These are phyloP conservation scores for Sherardia arvensis DNA, from an alignment of 257 asterid genomes.

Conservation along the genomic window DNA sequence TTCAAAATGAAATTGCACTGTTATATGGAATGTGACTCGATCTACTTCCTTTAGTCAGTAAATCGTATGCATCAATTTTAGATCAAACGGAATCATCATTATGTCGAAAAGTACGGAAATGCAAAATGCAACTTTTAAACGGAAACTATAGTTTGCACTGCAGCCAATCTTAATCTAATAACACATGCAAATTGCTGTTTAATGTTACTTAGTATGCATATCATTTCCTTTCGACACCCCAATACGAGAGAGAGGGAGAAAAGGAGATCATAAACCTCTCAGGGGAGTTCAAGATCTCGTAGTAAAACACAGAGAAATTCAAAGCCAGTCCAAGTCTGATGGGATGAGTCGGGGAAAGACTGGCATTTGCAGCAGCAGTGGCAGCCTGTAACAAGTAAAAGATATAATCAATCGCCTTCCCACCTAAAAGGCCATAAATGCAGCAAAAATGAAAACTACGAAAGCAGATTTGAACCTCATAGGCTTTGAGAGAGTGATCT, in stretches of 20 bases:
- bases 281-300: constrained; percentile 71
- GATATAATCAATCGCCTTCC: background rate
- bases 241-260: background rate
- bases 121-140: background rate
- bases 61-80: background rate
- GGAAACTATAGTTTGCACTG: background rate
- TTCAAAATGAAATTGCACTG: background rate
- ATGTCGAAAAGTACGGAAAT: background rate
- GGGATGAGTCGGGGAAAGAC: constrained; percentile 72
- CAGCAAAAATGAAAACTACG: too few relatives aligned
- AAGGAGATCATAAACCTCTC: constrained; percentile 40
- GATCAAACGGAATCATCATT: background rate
- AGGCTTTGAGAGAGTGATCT: constrained; percentile 52
- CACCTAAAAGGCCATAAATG: background rate
- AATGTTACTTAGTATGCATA: background rate
- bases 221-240: background rate
- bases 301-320: constrained; percentile 70
- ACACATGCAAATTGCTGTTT: background rate
- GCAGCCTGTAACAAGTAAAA: constrained; percentile 51
- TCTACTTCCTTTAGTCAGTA: background rate
- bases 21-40: background rate
- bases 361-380: constrained; percentile 47
- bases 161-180: background rate
- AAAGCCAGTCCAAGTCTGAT: constrained; percentile 67
- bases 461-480: constrained; percentile 31